Conservation (phyloP, 2,329 filamentous ascomycete species). For the Coniochaeta hoffmannii region DNA sequence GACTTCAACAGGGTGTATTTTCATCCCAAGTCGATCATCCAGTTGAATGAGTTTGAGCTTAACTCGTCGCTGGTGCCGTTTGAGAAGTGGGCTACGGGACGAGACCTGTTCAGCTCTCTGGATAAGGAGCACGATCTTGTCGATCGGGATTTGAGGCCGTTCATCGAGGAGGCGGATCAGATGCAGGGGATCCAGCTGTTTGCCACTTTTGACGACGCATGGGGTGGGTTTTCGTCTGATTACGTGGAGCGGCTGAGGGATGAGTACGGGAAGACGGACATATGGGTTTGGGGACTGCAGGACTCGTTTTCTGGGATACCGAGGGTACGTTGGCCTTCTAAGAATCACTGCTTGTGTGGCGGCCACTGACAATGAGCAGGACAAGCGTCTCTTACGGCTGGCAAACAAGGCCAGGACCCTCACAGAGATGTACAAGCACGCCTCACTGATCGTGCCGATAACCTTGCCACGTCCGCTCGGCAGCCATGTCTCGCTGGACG, state of each 20-base stretch:
- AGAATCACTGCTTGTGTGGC: neutral
- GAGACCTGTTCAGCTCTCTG: slow-evolving; percentile 65
- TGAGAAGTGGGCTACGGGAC: slow-evolving; percentile 65
- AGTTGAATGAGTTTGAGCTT: slow-evolving; percentile 81
- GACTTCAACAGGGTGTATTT: slow-evolving; percentile 92
- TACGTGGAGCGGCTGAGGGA: slow-evolving; percentile 76
- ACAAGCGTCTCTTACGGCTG: slow-evolving; percentile 56
- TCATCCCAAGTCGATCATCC: slow-evolving; percentile 80
- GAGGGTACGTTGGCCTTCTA: slow-evolving; percentile 32
- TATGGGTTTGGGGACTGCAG: slow-evolving; percentile 84
- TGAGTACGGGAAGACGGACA: slow-evolving; percentile 79
- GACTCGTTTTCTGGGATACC: slow-evolving; percentile 45
- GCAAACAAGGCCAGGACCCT: slow-evolving; percentile 70
- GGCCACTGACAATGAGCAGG: slow-evolving; percentile 26
- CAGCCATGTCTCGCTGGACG: slow-evolving; percentile 50
- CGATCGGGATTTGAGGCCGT: slow-evolving; percentile 82
- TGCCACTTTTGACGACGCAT: slow-evolving; percentile 66
- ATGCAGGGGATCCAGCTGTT: slow-evolving; percentile 82
- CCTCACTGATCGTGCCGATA: slow-evolving; percentile 73
- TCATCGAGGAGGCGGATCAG: slow-evolving; percentile 88
- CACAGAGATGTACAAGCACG: slow-evolving; percentile 58
- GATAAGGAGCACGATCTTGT: slow-evolving; percentile 79
- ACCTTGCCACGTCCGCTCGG: slow-evolving; percentile 52
- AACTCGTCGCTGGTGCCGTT: slow-evolving; percentile 76
- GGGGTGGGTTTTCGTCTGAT: slow-evolving; percentile 67